Percentiles rank a stretch among this genome's conserved stretches.
These are phyloP conservation scores for Cordyceps tenuipes DNA, from an alignment of 2,329 filamentous ascomycete species.

Conservation along the genomic window DNA sequence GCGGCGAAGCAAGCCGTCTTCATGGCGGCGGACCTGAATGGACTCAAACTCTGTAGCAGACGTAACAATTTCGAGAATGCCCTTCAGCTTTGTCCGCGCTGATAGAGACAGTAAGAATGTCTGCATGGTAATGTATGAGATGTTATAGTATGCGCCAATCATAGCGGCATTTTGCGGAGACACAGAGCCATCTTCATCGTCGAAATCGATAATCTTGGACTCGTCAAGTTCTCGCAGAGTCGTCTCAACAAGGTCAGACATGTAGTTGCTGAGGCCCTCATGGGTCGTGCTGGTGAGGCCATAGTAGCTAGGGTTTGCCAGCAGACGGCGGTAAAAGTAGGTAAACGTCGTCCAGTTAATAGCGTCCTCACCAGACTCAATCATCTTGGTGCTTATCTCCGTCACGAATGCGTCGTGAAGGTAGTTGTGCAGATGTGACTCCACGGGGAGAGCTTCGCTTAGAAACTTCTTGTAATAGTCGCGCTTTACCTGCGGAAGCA, in stretches of 20 bases:
- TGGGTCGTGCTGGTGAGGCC: slow-evolving; percentile 80
- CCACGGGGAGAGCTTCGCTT: slow-evolving; percentile 89
- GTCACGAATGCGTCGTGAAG: slow-evolving; percentile 94
- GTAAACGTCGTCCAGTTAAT: slow-evolving; percentile 98
- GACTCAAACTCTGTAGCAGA: slow-evolving; percentile 94
- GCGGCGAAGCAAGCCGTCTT: slow-evolving; percentile 76
- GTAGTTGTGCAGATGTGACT: slow-evolving; percentile 86
- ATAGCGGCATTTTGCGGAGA: slow-evolving; percentile 90
- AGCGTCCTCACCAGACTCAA: slow-evolving; percentile 90
- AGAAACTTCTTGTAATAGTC: slow-evolving; percentile 99
- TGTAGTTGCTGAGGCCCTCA: slow-evolving; percentile 84
- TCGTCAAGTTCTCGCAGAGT: slow-evolving; percentile 86
- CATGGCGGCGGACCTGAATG: slow-evolving; percentile 88
- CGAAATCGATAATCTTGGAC: slow-evolving; percentile 90
- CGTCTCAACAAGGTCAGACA: slow-evolving; percentile 90
- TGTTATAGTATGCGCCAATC: slow-evolving; percentile 98
- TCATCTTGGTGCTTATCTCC: slow-evolving; percentile 93
- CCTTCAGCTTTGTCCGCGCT: slow-evolving; percentile 87
- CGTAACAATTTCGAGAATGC: slow-evolving; percentile 91
- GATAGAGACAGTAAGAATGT: slow-evolving; percentile 90
- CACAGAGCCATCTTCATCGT: slow-evolving; percentile 86
- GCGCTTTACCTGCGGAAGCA: slow-evolving; percentile 89
- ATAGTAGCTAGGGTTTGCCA: slow-evolving; percentile 96
- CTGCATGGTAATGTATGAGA: slow-evolving; percentile 98
- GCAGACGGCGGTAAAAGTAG: slow-evolving; percentile 90